Evolutionary conservation across 2,329 filamentous ascomycete genomes (phyloP), one percentile per base, ranked within the genome.

Genomic region (Cytospora chrysosperma): DNA sequence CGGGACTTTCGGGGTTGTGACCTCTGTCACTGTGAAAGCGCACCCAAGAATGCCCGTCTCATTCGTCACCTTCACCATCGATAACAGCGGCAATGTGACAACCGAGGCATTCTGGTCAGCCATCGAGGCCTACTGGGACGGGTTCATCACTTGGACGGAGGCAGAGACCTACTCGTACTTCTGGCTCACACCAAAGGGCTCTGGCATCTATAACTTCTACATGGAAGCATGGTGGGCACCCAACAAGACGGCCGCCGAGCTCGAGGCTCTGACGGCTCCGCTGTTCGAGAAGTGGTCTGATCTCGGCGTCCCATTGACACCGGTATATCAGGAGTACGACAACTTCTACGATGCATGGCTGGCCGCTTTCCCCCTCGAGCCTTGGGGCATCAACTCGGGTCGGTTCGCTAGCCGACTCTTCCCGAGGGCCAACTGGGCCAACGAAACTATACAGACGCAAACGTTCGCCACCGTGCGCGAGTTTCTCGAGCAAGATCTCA

Each of bases 31-130:
- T 1, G 60, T 72, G 63, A 72, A 70, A 65, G 64, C 2, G 68
- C 66, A 63, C 70, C 69, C 8, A 32, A 69, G 69, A n/a, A 59
- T 55, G 19, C 53, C 54, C 12, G 56, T 69, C 27, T 64, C 68
- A n/a, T 67, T 61, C 30, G 64, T 64, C 3, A 68, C 70, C 17
- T 63, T 72, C 24, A 66, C 65, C 9, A 70, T 71, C 59, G 68
- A 81, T 67, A 60, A 84, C 61, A 75, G 82, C 68, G 71, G 84
- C 62, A 75, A 78, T 60, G 73, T 80, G 56, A 70, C 79, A 57
- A 79, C 77, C 61, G 24, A 88, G 85, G 4, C 85, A 0, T 87
- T 81, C 73, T 87, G 80, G 69, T 68, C 76, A 49, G 79, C 78
- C 1, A 74, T 87, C 27, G 72, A 77, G 62, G 71, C 73, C 28